Evolutionary conservation across 31 red algal genomes (phyloP), one percentile per base, ranked within the genome.

Genomic region (Bonnemaisonia californica): DNA sequence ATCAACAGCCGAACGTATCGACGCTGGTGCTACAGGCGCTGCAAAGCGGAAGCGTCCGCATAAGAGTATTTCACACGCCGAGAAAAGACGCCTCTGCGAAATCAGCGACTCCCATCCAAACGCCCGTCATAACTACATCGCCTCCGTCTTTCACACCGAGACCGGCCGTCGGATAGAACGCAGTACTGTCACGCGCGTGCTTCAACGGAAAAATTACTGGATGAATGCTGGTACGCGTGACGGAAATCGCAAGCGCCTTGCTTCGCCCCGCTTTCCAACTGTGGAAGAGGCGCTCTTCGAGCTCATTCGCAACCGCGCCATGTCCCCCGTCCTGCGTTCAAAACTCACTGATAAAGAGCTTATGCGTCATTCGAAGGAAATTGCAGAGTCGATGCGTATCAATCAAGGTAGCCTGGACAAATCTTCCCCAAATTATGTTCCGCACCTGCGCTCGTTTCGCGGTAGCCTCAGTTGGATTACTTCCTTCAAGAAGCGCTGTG

Each of bases 51-150:
- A 38, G 26, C 69, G 41, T 47, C 12, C 69, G 0, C 41, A 54
- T 24, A 39, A 19, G 21, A 38, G 74, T 34, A 77, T 77, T n/a
- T 59, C 47, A 18, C 54, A 77, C 74, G 74, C 74, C 3, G 29
- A 77, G 27, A 77, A 77, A 54, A 39, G 74, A 16, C 74, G 74
- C 24, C 74, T 77, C 23, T 77, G 74, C 29, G 74, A 77, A 33
- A 26, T 77, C 34, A 57, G 55, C 22, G 54, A 61, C 16, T 3
- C 47, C 24, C 54, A 59, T 36, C 74, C 74, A n/a, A 45, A 77
- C 4, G 54, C 56, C 22, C 22, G 56, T 30, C 74, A 77, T 61
- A 39, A 32, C 26, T 77, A 22, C 18, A 28, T 77, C 29, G 74
- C 74, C 19, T 55, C 13, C 19, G 32, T 59, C 7, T 59, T 77